Evolutionary conservation across 352 stramenopile genomes (phyloP), one percentile per base, ranked within the genome.

Genomic region (Blastocystis sp.): DNA sequence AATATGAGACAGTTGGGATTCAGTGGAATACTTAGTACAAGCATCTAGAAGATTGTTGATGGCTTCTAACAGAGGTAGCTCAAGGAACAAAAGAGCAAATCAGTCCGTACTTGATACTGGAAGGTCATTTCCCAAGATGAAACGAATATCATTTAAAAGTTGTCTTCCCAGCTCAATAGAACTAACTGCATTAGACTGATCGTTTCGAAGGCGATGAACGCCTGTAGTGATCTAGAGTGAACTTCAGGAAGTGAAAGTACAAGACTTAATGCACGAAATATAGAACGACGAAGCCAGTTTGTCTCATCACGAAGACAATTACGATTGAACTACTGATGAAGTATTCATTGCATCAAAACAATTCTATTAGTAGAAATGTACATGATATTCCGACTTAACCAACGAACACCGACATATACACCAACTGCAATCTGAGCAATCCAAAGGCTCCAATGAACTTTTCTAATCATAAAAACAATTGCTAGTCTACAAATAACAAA

Each of bases 121-220:
- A 6, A 81, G 53, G 22, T 81, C 70, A 17, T 81, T 24, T 5
- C 70, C 70, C 70, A 81, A 37, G 4, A 81, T 81, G 30, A 27
- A 40, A 62, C 70, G 15, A 37, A 81, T 62, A 60, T 60, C 53
- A 22, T 60, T 64, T 17, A 81, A 37, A 35, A n/a, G 59, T 19
- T 44, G 27, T 17, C 53, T 60, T 0, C 44, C 27, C 24, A 3
- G 2, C 4, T 64, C 24, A 15, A 81, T 4, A 3, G n/a, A 64
- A 15, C 22, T 15, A n/a, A 48, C 48, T n/a, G 48, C 70, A 30
- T 33, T 9, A 4, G 37, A 56, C 1, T 64, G 30, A 7, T 22
- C 33, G 37, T 81, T 64, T 19, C 33, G 15, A 33, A 81, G 70
- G 22, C n/a, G 48, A 30, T 59, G 19, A 30, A 81, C 53, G 5